These are phyloP conservation scores for Auricularia heimuer DNA, from an alignment of 768 basidiomycete genomes.

Conservation along the genomic window DNA sequence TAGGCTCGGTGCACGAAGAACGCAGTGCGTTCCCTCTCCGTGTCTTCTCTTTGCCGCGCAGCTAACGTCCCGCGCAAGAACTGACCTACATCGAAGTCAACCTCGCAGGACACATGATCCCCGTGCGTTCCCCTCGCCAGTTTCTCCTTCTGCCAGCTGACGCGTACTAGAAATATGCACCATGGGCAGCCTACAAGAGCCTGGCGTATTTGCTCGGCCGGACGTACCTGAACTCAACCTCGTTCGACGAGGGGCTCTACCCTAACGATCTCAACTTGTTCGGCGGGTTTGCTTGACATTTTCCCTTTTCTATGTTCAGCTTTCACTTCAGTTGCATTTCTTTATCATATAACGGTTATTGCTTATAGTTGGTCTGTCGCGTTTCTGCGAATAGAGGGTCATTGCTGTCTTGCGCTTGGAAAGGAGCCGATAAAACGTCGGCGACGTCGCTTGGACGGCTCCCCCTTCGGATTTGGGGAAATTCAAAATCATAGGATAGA, in stretches of 20 bases:
- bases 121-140: conserved; percentile 14
- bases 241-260: conserved; percentile 1
- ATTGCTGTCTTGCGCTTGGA: too few relatives aligned
- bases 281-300: not conserved
- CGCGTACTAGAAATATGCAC: conserved; percentile 22
- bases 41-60: not conserved
- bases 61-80: not conserved
- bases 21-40: conserved; percentile 12
- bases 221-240: not conserved
- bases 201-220: conserved; percentile 5
- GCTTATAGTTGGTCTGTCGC: conserved; percentile 2
- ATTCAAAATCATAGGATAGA: too few relatives aligned
- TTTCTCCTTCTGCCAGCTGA: not conserved
- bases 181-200: conserved; percentile 6
- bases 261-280: not conserved
- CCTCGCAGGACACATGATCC: conserved; percentile 11
- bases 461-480: too few relatives aligned
- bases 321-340: too few relatives aligned
- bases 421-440: too few relatives aligned
- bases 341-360: too few relatives aligned
- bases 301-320: too few relatives aligned
- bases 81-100: not conserved
- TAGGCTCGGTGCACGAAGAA: conserved; percentile 24
- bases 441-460: too few relatives aligned
- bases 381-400: not conserved